phyloP scores from a whole-genome alignment of 176 grass and related monocot species.

The Canna indica region DNA sequence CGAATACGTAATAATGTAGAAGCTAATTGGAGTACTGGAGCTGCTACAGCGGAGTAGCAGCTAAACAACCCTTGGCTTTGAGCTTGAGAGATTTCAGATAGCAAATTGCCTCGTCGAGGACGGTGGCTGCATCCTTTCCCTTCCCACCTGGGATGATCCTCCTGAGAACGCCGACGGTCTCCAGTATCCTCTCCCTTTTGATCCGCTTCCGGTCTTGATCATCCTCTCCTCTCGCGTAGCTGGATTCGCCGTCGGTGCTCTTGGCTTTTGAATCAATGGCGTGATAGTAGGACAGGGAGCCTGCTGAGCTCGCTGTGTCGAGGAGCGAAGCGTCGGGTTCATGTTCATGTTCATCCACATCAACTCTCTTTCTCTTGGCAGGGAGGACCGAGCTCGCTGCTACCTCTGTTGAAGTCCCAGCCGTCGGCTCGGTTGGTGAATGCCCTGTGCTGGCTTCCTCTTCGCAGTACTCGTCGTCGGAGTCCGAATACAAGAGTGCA shows the following conservation, averaged over 20 bases:
- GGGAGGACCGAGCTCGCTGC: conserved; percentile 23
- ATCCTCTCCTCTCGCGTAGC: conserved; percentile 48
- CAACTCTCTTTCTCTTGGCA: conserved; percentile 63
- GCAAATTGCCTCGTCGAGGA: conserved; percentile 85
- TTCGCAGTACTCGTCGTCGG: conserved; percentile 34
- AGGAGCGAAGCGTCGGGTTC: conserved; percentile 44
- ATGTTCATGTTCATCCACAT: conserved; percentile 18
- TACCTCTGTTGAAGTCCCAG: conserved; percentile 32
- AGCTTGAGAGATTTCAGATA: conserved; percentile 82
- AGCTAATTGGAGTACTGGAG: background rate
- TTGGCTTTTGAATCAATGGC: conserved; percentile 11
- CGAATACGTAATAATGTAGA: background rate
- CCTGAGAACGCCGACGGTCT: conserved; percentile 58
- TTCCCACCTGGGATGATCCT: conserved; percentile 69
- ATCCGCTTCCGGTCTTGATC: conserved; percentile 28
- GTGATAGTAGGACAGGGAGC: conserved; percentile 18
- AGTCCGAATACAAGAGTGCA: conserved; percentile 66
- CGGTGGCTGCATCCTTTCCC: conserved; percentile 56
- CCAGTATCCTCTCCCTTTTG: conserved; percentile 69
- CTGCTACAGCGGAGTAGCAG: conserved; percentile 31
- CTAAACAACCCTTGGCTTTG: conserved; percentile 58
- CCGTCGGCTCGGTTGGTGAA: conserved; percentile 19
- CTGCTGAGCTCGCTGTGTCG: conserved; percentile 68
- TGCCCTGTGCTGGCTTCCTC: conserved; percentile 23
- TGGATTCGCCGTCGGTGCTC: conserved; percentile 31